Percentiles rank a stretch among this genome's conserved stretches.
Evolutionary conservation across 176 grass and related monocot species (phyloP).

Genomic region (Triticum dicoccoides): DNA sequence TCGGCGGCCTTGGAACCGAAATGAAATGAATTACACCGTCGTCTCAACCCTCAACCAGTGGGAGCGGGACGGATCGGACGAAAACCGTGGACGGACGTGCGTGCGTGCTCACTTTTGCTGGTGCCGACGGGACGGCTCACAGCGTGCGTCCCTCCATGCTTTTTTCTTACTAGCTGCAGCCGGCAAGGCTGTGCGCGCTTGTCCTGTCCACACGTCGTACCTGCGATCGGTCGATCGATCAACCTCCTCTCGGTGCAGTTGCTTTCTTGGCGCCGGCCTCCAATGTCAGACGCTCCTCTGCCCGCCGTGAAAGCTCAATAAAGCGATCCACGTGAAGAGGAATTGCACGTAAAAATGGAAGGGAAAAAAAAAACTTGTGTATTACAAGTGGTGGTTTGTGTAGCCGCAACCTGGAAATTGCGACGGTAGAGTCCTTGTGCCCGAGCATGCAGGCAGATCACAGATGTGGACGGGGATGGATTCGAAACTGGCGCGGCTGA

Average conservation of each 20-base stretch:
- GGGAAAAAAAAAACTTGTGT: too few relatives aligned
- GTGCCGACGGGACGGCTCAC: background rate
- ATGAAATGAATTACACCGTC: conserved; percentile 9
- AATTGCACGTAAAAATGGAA: too few relatives aligned
- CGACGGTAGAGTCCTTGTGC: too few relatives aligned
- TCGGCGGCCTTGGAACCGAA: too few relatives aligned
- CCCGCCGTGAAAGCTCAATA: too few relatives aligned
- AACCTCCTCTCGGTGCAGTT: background rate
- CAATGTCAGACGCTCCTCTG: background rate
- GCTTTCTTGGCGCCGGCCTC: background rate
- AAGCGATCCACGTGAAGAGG: too few relatives aligned
- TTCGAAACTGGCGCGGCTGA: too few relatives aligned
- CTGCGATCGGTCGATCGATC: too few relatives aligned
- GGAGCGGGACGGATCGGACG: background rate
- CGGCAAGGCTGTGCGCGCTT: conserved; percentile 1
- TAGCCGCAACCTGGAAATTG: too few relatives aligned
- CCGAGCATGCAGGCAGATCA: too few relatives aligned
- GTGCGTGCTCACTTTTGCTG: background rate
- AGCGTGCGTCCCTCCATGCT: background rate
- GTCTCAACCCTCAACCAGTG: background rate
- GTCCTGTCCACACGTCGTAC: conserved; percentile 3
- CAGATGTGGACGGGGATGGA: too few relatives aligned
- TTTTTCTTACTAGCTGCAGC: background rate
- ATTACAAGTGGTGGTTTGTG: too few relatives aligned
- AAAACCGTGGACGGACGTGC: conserved; percentile 12